Conservation (phyloP, 805 yeast genomes). For the Metschnikowia aberdeeniae region DNA sequence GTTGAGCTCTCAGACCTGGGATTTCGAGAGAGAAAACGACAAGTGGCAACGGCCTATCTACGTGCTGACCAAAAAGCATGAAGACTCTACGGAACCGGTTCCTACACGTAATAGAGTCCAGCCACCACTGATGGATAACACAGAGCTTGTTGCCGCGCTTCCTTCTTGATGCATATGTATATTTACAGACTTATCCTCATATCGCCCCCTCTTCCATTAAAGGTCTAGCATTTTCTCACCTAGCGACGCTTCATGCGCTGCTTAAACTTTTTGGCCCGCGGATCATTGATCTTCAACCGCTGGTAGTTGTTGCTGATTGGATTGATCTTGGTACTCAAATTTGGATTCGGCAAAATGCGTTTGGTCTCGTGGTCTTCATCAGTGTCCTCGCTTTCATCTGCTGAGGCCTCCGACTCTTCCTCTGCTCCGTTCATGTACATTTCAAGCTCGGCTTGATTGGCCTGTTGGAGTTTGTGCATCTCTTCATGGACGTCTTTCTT, state of each 20-base stretch:
- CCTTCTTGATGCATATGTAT: conserved; percentile 6
- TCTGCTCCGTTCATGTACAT: conserved; percentile 20
- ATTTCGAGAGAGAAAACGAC: conserved; percentile 48
- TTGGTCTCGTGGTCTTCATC: conserved; percentile 12
- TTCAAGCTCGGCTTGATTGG: conserved; percentile 19
- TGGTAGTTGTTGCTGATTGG: conserved; percentile 48
- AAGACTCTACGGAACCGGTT: not conserved
- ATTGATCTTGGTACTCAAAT: conserved; percentile 17
- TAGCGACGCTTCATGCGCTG: conserved; percentile 36
- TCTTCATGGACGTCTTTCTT: conserved; percentile 41
- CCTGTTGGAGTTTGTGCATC: conserved; percentile 32
- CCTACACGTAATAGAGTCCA: conserved; percentile 14
- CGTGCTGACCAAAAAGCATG: conserved; percentile 1
- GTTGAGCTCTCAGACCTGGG: conserved; percentile 50
- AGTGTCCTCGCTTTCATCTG: not conserved
- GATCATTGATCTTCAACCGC: conserved; percentile 49
- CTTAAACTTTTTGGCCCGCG: conserved; percentile 38
- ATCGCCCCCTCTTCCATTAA: too few relatives aligned
- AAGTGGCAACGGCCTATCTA: conserved; percentile 57
- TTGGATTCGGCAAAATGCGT: conserved; percentile 10
- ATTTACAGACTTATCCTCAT: not conserved
- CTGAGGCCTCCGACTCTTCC: too few relatives aligned
- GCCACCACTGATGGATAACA: conserved; percentile 8
- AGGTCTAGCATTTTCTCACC: not conserved
- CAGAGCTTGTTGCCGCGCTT: conserved; percentile 17